A percentile compares a stretch with the other conserved stretches of the same genome.
These are phyloP conservation scores for Scutellaria baicalensis DNA, from an alignment of 257 asterid genomes.

Conservation along the genomic window DNA sequence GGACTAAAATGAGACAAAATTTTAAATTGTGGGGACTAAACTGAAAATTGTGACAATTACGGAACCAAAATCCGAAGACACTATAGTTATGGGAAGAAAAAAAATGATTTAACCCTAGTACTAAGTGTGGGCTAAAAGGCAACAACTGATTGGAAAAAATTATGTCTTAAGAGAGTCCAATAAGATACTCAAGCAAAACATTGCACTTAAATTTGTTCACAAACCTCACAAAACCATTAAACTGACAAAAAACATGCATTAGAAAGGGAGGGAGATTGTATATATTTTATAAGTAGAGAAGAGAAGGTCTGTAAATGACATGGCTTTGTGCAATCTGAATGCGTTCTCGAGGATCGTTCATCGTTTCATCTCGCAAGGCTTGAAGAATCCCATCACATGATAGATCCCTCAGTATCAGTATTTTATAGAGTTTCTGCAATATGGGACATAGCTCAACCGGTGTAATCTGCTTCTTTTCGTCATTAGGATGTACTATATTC, in stretches of 20 bases:
- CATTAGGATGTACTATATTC: conserved; percentile 52
- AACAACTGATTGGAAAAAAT: not conserved
- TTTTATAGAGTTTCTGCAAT: conserved; percentile 65
- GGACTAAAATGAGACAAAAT: no score
- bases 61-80: no score
- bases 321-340: conserved; percentile 83
- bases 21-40: no score
- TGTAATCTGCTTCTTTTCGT: conserved; percentile 52
- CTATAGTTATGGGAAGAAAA: no score
- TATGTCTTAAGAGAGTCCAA: not conserved
- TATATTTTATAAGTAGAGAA: conserved; percentile 57
- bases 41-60: no score
- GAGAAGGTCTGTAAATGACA: conserved; percentile 77
- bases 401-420: conserved; percentile 71
- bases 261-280: not conserved
- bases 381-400: conserved; percentile 61
- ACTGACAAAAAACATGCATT: not conserved
- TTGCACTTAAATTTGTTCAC: not conserved
- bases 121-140: no score
- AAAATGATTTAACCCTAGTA: no score
- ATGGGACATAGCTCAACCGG: conserved; percentile 91
- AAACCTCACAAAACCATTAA: not conserved
- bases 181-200: not conserved
- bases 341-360: conserved; percentile 88
- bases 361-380: conserved; percentile 78